These are phyloP conservation scores for Gaeumannomyces tritici DNA, from an alignment of 2,329 filamentous ascomycete genomes.

Conservation along the genomic window DNA sequence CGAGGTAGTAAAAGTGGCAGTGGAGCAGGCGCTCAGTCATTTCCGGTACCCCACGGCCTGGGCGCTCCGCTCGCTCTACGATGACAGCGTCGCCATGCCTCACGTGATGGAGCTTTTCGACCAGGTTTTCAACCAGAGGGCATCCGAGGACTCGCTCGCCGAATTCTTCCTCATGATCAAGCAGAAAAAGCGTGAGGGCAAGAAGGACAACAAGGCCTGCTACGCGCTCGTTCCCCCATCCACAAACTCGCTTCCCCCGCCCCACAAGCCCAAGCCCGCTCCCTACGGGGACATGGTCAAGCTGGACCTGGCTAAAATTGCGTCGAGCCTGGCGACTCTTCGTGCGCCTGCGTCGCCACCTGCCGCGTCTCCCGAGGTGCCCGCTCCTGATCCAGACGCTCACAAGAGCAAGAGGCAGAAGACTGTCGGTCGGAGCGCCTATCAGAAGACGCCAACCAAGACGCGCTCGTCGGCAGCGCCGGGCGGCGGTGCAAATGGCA, in stretches of 20 bases:
- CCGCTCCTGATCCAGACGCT: slow-evolving; percentile 11
- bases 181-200: slow-evolving; percentile 47
- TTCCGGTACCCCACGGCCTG: slow-evolving; percentile 53
- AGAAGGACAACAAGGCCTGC: slow-evolving; percentile 38
- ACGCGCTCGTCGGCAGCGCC: slow-evolving; percentile 4
- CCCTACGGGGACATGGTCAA: slow-evolving; percentile 38
- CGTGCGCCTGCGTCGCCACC: neutral
- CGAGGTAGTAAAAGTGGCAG: slow-evolving; percentile 43
- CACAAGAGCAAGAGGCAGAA: slow-evolving; percentile 22
- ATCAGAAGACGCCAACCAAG: slow-evolving; percentile 10
- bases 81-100: slow-evolving; percentile 42
- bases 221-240: slow-evolving; percentile 43
- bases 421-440: neutral
- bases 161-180: slow-evolving; percentile 42
- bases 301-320: slow-evolving; percentile 24
- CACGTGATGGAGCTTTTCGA: slow-evolving; percentile 47
- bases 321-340: slow-evolving; percentile 7
- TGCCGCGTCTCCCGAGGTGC: neutral
- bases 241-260: slow-evolving; percentile 30
- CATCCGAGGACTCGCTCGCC: slow-evolving; percentile 38
- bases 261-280: slow-evolving; percentile 35
- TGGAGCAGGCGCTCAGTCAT: slow-evolving; percentile 46
- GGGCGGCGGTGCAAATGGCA: slow-evolving; percentile 5
- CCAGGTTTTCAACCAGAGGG: slow-evolving; percentile 47
- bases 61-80: slow-evolving; percentile 50